These are phyloP conservation scores for Fusarium chlamydosporum DNA, from an alignment of 2,329 filamentous ascomycete species.

Conservation along the genomic window DNA sequence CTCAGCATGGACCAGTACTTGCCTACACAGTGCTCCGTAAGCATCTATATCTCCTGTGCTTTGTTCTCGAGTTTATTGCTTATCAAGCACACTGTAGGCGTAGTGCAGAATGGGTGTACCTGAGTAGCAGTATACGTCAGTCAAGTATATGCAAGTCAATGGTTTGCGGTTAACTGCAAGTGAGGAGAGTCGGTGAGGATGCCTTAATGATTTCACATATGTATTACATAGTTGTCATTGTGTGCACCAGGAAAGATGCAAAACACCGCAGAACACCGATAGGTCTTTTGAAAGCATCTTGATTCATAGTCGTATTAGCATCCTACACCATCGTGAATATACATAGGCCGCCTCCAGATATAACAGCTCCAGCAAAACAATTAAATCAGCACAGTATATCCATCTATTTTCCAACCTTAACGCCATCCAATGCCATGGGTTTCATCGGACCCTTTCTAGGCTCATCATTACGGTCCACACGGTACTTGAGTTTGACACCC, in stretches of 20 bases:
- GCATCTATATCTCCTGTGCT: too few relatives aligned
- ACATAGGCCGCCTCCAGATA: slow-evolving; percentile 30
- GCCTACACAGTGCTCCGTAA: not conserved
- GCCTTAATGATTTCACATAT: not conserved
- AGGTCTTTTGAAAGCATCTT: slow-evolving; percentile 6
- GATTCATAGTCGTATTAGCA: slow-evolving; percentile 42
- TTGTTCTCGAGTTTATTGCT: slow-evolving; percentile 8
- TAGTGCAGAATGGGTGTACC: slow-evolving; percentile 1
- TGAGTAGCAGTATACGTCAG: slow-evolving; percentile 4
- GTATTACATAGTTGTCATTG: not conserved
- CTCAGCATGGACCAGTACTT: not conserved
- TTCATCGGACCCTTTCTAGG: slow-evolving; percentile 67
- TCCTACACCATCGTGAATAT: slow-evolving; percentile 33
- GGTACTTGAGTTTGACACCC: slow-evolving; percentile 94
- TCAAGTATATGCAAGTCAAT: not conserved
- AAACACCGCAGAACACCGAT: not conserved
- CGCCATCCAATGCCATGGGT: slow-evolving; percentile 55
- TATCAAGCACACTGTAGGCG: slow-evolving; percentile 12
- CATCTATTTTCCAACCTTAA: slow-evolving; percentile 51
- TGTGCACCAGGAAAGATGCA: not conserved
- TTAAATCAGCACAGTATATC: slow-evolving; percentile 34
- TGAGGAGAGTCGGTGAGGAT: slow-evolving; percentile 13
- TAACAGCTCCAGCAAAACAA: slow-evolving; percentile 41
- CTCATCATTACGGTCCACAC: slow-evolving; percentile 74
- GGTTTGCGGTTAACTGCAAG: not conserved